Evolutionary conservation across 1,139 yeast species (phyloP), one percentile per base, ranked within the genome.

Genomic region (Pichia sp.): DNA sequence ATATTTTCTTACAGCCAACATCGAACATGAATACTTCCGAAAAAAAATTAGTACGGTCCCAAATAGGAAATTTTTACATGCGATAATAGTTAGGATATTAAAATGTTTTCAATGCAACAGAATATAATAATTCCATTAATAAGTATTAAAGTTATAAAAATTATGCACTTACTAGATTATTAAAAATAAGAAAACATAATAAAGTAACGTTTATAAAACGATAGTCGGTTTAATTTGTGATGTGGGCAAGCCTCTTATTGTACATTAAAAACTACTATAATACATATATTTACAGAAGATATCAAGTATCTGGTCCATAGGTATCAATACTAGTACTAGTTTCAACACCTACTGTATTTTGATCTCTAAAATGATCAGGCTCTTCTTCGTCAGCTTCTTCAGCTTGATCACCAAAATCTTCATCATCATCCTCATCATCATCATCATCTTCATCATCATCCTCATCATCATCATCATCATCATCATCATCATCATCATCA

Each of bases 401-500:
- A 27, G 33, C 47, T 30, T 34, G 46, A n/a, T 42, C 45, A 22
- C 30, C 25, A 25, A 14, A 43, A 44, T 50, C 45, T 9, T 48
- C 52, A 16, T 53, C 50, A 4, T 47, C 55, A 5, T 42, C 54
- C 2, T 51, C 53, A 1, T 51, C 51, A 5, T 39, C 48, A 6
- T 45, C 52, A 9, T 29, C 31, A 29, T n/a, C n/a, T n/a, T n/a
- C n/a, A n/a, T n/a, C n/a, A n/a, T n/a, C n/a, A n/a, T n/a, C n/a
- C n/a, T n/a, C n/a, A n/a, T n/a, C n/a, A n/a, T n/a, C n/a, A n/a
- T n/a, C n/a, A n/a, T n/a, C 11, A 6, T 47, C 51, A 1, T 49
- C 53, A 10, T 47, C 51, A 25, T 49, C 52, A 4, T 53, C 53
- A 14, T 48, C 53, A 5, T 51, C 55, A 28, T 48, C 53, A 27